phyloP scores from a whole-genome alignment of 1,139 yeast genomes.

The Candida smagusa region DNA sequence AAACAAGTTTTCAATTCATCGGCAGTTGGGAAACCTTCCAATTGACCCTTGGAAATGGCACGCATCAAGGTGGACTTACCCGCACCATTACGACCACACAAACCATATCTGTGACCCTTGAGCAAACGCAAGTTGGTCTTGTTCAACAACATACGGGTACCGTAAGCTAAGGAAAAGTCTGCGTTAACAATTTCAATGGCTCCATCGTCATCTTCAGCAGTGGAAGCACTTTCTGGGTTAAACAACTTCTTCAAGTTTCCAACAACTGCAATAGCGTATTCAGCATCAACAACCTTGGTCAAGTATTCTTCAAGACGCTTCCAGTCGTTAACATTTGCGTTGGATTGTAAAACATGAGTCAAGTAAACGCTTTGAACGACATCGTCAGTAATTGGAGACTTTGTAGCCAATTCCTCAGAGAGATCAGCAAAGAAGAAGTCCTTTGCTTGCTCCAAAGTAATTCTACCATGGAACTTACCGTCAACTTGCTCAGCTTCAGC shows the following conservation, averaged over 20 bases:
- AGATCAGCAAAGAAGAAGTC: conserved; percentile 41
- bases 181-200: conserved; percentile 84
- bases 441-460: conserved; percentile 53
- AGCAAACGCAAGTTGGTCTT: conserved; percentile 82
- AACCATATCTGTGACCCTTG: conserved; percentile 96
- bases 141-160: conserved; percentile 94
- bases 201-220: conserved; percentile 48
- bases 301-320: conserved; percentile 61
- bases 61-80: conserved; percentile 98
- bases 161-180: conserved; percentile 93
- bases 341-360: conserved; percentile 55
- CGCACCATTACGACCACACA: conserved; percentile 98
- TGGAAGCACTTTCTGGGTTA: conserved; percentile 55
- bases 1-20: conserved; percentile 88
- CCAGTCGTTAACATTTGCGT: conserved; percentile 93
- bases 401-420: conserved; percentile 22
- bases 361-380: conserved; percentile 48
- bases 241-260: conserved; percentile 61
- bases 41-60: conserved; percentile 93
- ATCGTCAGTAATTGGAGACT: conserved; percentile 17
- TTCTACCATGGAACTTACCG: conserved; percentile 75
- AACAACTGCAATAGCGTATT: conserved; percentile 47
- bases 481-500: conserved; percentile 69
- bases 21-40: conserved; percentile 95
- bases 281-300: conserved; percentile 34